A percentile compares a stretch with the other conserved stretches of the same genome.
Evolutionary conservation across 129 eudicot species (phyloP).

Genomic region (Escallonia rubra): DNA sequence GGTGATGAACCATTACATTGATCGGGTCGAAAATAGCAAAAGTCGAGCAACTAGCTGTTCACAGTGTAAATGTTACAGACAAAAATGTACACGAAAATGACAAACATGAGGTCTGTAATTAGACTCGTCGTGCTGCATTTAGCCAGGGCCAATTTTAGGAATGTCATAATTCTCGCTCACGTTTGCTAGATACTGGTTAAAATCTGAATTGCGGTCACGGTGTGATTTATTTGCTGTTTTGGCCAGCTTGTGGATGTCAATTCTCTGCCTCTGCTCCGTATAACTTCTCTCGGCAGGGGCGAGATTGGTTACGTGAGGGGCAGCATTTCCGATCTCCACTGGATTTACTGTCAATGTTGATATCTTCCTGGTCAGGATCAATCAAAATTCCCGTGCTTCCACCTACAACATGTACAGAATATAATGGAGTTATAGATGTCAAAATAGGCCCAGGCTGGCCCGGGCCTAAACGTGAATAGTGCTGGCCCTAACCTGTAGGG

Average conservation of each 20-base stretch:
- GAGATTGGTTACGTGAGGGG: constrained; percentile 34
- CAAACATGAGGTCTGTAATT: no score
- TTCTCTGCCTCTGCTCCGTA: constrained; percentile 77
- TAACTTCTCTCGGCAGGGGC: constrained; percentile 91
- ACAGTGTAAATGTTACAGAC: no score
- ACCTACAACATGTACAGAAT: constrained; percentile 8
- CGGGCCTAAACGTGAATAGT: no score
- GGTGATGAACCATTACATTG: no score
- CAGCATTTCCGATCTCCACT: constrained; percentile 26
- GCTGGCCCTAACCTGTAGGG: no score
- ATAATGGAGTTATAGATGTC: no score
- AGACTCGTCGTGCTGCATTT: background rate
- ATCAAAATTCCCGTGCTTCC: constrained; percentile 25
- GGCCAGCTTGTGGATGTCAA: constrained; percentile 67
- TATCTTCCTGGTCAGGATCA: constrained; percentile 37
- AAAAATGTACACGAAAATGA: no score
- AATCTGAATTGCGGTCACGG: constrained; percentile 84
- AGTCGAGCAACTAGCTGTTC: no score
- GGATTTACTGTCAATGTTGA: constrained; percentile 24
- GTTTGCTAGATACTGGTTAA: constrained; percentile 96
- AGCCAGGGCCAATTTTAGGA: constrained; percentile 99
- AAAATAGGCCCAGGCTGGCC: no score
- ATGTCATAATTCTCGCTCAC: constrained; percentile 99
- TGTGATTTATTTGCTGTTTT: constrained; percentile 87
- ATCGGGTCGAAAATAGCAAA: no score